A percentile compares a stretch with the other conserved stretches of the same genome.
Evolutionary conservation across 192 early-diverging fungal genomes (phyloP).

Genomic region (Coemansia sp.): DNA sequence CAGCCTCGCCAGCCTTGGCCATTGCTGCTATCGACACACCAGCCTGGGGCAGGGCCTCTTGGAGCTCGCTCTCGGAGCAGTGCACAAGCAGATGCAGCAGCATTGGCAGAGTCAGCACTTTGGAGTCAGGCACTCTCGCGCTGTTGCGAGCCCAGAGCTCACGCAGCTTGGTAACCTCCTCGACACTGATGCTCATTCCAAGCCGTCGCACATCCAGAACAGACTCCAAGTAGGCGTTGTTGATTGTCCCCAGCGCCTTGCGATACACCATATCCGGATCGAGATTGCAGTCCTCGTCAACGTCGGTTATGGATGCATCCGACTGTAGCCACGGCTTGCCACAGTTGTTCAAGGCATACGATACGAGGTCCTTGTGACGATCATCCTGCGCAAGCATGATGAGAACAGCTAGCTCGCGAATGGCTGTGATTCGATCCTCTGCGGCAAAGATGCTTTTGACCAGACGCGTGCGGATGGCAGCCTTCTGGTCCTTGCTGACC

Average conservation of each 20-base stretch:
- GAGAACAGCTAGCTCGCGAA: constrained; percentile 49
- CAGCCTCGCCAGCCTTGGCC: constrained; percentile 40
- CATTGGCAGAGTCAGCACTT: constrained; percentile 51
- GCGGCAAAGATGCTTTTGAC: constrained; percentile 41
- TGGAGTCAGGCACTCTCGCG: constrained; percentile 33
- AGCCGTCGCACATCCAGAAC: constrained; percentile 48
- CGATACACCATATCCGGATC: constrained; percentile 55
- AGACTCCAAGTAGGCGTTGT: constrained; percentile 51
- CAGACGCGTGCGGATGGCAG: constrained; percentile 40
- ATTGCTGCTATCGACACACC: constrained; percentile 45
- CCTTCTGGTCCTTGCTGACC: constrained; percentile 52
- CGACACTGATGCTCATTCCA: constrained; percentile 50
- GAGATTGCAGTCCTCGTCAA: constrained; percentile 52
- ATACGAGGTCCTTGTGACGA: constrained; percentile 31
- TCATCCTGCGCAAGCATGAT: constrained; percentile 51
- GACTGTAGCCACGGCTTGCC: constrained; percentile 43
- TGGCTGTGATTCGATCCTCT: constrained; percentile 45
- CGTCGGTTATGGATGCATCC: constrained; percentile 33
- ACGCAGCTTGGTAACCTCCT: constrained; percentile 40
- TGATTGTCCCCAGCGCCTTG: constrained; percentile 47
- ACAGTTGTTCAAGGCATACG: constrained; percentile 38
- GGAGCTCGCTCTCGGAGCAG: constrained; percentile 52
- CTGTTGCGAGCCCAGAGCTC: constrained; percentile 43
- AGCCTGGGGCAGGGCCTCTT: constrained; percentile 42
- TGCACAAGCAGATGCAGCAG: constrained; percentile 52